Percentiles rank a stretch among this genome's conserved stretches.
Conservation (phyloP, 1,284 basidiomycete species). For the Coniophora puteana region DNA sequence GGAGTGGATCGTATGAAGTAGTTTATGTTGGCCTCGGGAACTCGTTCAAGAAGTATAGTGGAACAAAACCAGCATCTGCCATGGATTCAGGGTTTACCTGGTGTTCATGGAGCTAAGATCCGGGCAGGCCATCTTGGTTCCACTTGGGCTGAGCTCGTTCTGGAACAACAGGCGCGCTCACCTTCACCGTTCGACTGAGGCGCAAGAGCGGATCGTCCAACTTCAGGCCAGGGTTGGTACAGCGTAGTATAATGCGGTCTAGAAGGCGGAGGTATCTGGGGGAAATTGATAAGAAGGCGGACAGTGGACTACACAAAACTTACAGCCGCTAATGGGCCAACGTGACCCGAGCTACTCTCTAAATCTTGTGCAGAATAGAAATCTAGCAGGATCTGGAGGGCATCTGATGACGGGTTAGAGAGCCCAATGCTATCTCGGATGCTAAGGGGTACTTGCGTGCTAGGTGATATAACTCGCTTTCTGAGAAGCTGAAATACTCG, state of each 20-base stretch:
- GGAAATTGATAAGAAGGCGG: constrained; percentile 6
- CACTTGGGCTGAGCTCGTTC: no score
- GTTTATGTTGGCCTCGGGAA: no score
- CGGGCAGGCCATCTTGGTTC: no score
- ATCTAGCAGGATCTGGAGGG: constrained; percentile 62
- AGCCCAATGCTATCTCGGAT: constrained; percentile 9
- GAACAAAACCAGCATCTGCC: no score
- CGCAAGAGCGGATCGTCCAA: constrained; percentile 9
- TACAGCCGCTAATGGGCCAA: constrained; percentile 49
- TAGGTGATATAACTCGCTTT: constrained; percentile 51
- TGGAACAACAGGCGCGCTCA: no score
- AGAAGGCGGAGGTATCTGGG: constrained; percentile 26
- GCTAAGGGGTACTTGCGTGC: constrained; percentile 43
- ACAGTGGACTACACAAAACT: constrained; percentile 20
- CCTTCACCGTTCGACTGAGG: no score
- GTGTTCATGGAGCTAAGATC: no score
- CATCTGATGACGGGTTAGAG: constrained; percentile 39
- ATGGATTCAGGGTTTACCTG: no score
- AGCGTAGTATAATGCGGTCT: no score
- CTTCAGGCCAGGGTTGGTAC: constrained; percentile 28
- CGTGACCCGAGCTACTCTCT: constrained; percentile 41
- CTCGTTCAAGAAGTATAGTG: no score
- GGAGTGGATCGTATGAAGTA: no score
- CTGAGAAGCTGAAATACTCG: constrained; percentile 60
- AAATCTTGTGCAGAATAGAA: constrained; percentile 67